phyloP scores from a whole-genome alignment of 495 filamentous ascomycete species.

The Penicillium alfredii region DNA sequence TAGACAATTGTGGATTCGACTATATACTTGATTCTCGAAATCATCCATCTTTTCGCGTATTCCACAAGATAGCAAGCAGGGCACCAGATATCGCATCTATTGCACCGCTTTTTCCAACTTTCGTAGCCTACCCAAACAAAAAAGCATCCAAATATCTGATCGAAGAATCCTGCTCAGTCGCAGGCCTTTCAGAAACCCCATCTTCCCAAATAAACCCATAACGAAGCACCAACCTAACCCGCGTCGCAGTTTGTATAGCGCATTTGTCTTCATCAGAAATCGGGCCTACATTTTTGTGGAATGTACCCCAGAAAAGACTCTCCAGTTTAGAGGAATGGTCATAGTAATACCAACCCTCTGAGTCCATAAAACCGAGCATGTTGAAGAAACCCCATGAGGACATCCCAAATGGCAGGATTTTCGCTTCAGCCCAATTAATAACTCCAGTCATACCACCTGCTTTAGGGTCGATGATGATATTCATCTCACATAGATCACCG shows the following conservation, averaged over 20 bases:
- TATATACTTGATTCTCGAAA: too few species aligned
- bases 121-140: too few species aligned
- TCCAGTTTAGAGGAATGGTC: conserved; percentile 6
- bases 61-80: too few species aligned
- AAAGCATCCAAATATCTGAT: conserved; percentile 12
- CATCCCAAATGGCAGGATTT: conserved; percentile 36
- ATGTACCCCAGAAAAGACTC: conserved; percentile 11
- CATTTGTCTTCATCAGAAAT: conserved; percentile 4
- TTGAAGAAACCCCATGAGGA: conserved; percentile 35
- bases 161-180: conserved; percentile 6
- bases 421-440: conserved; percentile 40
- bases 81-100: too few species aligned
- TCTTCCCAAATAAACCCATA: conserved; percentile 9
- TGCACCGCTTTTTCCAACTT: too few species aligned
- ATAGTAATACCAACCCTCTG: conserved; percentile 28
- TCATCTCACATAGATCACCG: conserved; percentile 39
- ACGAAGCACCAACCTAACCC: conserved; percentile 1
- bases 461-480: conserved; percentile 35
- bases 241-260: conserved; percentile 1
- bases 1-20: too few species aligned
- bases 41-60: too few species aligned
- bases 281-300: not conserved
- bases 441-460: conserved; percentile 35
- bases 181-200: conserved; percentile 3
- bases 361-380: conserved; percentile 27